These are phyloP conservation scores for Dipteronia dyeriana DNA, from an alignment of 345 rosid genomes.

Conservation along the genomic window DNA sequence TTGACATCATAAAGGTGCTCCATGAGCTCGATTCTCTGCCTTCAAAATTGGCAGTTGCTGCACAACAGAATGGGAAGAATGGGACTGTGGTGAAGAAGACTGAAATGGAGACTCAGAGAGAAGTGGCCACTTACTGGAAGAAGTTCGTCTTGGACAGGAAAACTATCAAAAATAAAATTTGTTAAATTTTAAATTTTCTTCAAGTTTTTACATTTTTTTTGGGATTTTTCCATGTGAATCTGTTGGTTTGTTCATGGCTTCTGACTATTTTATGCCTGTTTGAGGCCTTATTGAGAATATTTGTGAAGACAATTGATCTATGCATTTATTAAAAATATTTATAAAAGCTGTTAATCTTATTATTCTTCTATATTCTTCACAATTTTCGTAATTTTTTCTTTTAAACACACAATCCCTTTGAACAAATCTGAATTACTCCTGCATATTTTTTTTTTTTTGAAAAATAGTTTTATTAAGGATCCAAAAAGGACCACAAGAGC, in stretches of 20 bases:
- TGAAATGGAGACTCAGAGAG: slow-evolving; percentile 64
- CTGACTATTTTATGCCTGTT: background rate
- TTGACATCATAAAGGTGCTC: slow-evolving; percentile 72
- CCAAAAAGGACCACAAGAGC: too few relatives aligned
- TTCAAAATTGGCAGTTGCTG: slow-evolving; percentile 32
- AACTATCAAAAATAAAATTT: slow-evolving; percentile 55
- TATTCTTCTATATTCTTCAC: too few relatives aligned
- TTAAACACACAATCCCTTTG: too few relatives aligned
- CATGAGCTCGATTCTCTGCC: slow-evolving; percentile 75
- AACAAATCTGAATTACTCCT: too few relatives aligned
- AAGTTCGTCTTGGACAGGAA: slow-evolving; percentile 59
- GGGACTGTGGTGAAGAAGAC: slow-evolving; percentile 53
- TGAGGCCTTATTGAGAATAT: background rate
- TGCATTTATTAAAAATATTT: background rate
- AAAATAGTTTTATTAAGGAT: too few relatives aligned
- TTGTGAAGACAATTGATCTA: background rate
- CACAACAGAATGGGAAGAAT: slow-evolving; percentile 23
- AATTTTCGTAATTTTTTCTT: too few relatives aligned
- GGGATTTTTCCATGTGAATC: background rate
- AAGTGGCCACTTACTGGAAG: slow-evolving; percentile 70
- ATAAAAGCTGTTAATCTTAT: background rate
- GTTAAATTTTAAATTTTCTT: slow-evolving; percentile 16
- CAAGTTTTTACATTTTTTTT: background rate
- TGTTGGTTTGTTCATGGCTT: background rate
- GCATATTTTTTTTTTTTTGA: too few relatives aligned